Evolutionary conservation across 2,329 filamentous ascomycete species (phyloP).

Genomic region (Alternaria sp.): DNA sequence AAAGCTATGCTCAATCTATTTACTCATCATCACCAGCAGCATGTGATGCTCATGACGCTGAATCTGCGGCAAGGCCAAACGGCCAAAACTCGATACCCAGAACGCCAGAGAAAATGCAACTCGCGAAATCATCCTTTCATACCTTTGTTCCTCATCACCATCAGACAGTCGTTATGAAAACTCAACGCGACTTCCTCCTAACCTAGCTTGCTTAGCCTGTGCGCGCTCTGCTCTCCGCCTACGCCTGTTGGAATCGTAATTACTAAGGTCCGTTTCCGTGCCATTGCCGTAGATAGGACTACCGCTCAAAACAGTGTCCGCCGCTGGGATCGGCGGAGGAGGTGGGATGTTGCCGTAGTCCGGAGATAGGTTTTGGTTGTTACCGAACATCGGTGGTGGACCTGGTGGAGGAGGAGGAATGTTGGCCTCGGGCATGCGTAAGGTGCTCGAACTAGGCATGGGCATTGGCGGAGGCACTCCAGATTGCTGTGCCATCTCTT

Average conservation of each 20-base stretch:
- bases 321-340: slow-evolving; percentile 47
- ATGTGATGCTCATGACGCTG: background rate
- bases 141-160: slow-evolving; percentile 1
- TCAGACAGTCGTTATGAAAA: slow-evolving; percentile 44
- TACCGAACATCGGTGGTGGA: slow-evolving; percentile 36
- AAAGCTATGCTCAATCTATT: slow-evolving; percentile 5
- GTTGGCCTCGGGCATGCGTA: slow-evolving; percentile 43
- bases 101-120: slow-evolving; percentile 10
- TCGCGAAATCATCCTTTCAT: background rate
- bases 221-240: slow-evolving; percentile 52
- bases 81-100: slow-evolving; percentile 1
- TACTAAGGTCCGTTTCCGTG: slow-evolving; percentile 51
- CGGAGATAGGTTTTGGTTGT: slow-evolving; percentile 10
- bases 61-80: background rate
- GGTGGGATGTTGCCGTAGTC: slow-evolving; percentile 35
- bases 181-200: slow-evolving; percentile 51
- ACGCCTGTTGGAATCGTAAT: slow-evolving; percentile 51
- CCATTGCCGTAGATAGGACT: slow-evolving; percentile 51
- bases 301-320: slow-evolving; percentile 43
- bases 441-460: slow-evolving; percentile 34
- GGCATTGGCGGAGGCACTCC: slow-evolving; percentile 37
- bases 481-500: slow-evolving; percentile 37
- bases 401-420: slow-evolving; percentile 45
- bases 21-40: background rate
- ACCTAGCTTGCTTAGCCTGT: slow-evolving; percentile 48